Percentiles rank a stretch among this genome's conserved stretches.
These are phyloP conservation scores for Fusarium duplospermum DNA, from an alignment of 2,329 filamentous ascomycete genomes.

Conservation along the genomic window DNA sequence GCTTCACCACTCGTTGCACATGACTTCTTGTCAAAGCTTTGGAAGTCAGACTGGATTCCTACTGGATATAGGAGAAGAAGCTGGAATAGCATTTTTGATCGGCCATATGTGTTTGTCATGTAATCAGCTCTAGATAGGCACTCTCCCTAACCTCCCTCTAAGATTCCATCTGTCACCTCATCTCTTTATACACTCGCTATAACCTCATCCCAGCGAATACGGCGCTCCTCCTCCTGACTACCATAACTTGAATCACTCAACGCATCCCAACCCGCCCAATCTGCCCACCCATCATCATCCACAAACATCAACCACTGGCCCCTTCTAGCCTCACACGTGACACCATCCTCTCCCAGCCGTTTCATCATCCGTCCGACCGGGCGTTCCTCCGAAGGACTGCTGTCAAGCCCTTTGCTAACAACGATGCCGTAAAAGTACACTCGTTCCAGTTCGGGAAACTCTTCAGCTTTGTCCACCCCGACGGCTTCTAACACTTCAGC, in stretches of 20 bases:
- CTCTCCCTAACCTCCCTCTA: background rate
- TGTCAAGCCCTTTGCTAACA: rapidly evolving
- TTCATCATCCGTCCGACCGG: background rate
- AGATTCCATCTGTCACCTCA: background rate
- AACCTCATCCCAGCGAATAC: background rate
- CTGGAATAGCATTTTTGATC: background rate
- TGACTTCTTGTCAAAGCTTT: slow-evolving; percentile 29
- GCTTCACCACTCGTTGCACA: slow-evolving; percentile 33
- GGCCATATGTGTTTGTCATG: background rate
- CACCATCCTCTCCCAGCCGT: background rate
- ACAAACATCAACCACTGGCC: slow-evolving; percentile 12
- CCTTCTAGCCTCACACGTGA: slow-evolving; percentile 22
- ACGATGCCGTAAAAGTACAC: slow-evolving; percentile 24
- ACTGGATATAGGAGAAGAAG: background rate
- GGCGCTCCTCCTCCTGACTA: background rate
- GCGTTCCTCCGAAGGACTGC: background rate
- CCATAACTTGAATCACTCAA: background rate
- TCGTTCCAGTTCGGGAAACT: rapidly evolving
- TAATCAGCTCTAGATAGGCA: background rate
- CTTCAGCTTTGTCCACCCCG: background rate
- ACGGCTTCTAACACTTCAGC: background rate
- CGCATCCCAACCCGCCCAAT: background rate
- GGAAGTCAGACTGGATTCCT: slow-evolving; percentile 12
- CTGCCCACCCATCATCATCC: background rate
- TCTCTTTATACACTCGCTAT: background rate